Conservation (phyloP, 345 rosid genomes). For the Pelargonium nanum region DNA sequence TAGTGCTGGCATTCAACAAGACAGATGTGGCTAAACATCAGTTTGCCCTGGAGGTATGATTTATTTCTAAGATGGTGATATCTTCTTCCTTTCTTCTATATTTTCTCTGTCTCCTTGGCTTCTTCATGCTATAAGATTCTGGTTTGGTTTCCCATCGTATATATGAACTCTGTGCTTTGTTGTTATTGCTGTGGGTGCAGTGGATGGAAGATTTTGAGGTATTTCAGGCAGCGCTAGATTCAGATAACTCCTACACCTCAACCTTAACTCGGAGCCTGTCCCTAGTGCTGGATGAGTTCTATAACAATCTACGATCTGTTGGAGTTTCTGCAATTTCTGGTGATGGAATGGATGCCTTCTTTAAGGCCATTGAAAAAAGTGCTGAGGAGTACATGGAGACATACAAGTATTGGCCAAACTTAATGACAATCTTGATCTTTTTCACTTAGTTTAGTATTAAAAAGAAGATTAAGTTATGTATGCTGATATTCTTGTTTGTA, state of each 20-base stretch:
- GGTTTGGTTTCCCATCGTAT: neutral
- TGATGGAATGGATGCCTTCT: constrained; percentile 17
- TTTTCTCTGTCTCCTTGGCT: neutral
- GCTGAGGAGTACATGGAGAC: constrained; percentile 22
- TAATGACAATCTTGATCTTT: neutral
- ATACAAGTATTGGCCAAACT: constrained; percentile 12
- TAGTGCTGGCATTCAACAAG: constrained; percentile 37
- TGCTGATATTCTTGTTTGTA: neutral
- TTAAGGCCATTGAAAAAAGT: constrained; percentile 16
- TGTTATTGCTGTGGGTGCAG: constrained; percentile 17
- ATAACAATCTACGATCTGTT: constrained; percentile 17
- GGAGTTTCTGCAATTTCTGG: constrained; percentile 24
- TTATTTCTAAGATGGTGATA: neutral
- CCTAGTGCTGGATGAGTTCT: constrained; percentile 22
- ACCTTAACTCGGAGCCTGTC: constrained; percentile 17
- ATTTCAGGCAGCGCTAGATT: constrained; percentile 17
- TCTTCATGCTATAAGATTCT: neutral
- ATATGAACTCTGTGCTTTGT: neutral
- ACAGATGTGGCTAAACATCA: constrained; percentile 26
- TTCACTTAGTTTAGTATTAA: no score
- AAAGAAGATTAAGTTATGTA: no score
- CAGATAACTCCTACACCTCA: constrained; percentile 17
- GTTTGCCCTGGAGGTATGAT: constrained; percentile 20
- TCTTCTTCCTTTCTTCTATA: neutral
- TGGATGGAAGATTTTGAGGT: constrained; percentile 20